Evolutionary conservation across 768 basidiomycete species (phyloP).

Genomic region (Lepiota subincarnata): DNA sequence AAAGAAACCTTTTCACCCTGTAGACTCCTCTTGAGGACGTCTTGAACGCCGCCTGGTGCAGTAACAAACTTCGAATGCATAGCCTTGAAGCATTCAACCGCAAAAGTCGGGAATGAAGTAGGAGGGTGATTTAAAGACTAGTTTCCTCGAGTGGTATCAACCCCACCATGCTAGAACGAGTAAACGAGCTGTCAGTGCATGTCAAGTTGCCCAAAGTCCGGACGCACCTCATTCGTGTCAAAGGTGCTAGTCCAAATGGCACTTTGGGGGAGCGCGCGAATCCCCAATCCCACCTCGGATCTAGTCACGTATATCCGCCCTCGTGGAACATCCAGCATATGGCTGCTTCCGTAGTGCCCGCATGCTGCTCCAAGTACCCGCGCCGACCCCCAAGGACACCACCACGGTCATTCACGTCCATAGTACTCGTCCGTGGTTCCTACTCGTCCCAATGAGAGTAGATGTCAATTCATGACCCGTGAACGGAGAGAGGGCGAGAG

Average conservation of each 20-base stretch:
- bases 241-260: conserved; percentile 47
- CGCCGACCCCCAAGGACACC: conserved; percentile 25
- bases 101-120: conserved; percentile 68
- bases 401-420: conserved; percentile 25
- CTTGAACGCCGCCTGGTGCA: conserved; percentile 37
- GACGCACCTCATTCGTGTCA: conserved; percentile 44
- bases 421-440: conserved; percentile 25
- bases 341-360: conserved; percentile 42
- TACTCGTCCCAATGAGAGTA: conserved; percentile 41
- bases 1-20: conserved; percentile 79
- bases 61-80: conserved; percentile 51
- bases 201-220: background rate
- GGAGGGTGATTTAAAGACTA: conserved; percentile 48
- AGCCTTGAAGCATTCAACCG: conserved; percentile 59
- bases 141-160: conserved; percentile 38
- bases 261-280: conserved; percentile 59
- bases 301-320: conserved; percentile 50
- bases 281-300: conserved; percentile 34
- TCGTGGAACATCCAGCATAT: conserved; percentile 39
- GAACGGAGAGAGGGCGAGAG: conserved; percentile 50
- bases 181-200: background rate
- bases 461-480: conserved; percentile 41
- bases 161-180: conserved; percentile 21
- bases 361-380: conserved; percentile 61
- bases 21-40: conserved; percentile 63